phyloP scores from a whole-genome alignment of 1,284 basidiomycete genomes.

The Thecaphora thlaspeos region DNA sequence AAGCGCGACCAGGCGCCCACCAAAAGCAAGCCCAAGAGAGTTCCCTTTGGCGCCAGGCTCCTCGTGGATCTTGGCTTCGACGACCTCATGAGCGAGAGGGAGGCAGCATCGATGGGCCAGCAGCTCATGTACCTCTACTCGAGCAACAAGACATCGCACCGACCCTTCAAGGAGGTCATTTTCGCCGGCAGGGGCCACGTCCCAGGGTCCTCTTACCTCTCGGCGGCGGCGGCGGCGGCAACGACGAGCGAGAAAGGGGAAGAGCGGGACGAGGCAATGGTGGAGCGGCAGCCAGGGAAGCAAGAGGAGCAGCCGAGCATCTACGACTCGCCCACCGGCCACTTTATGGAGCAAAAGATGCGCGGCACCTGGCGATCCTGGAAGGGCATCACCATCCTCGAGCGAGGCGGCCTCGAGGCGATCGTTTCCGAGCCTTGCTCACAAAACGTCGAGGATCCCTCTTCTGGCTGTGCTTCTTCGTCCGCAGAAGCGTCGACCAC shows the following conservation, averaged over 20 bases:
- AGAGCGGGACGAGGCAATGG: too few species aligned
- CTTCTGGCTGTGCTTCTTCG: background rate
- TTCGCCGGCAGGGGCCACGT: constrained; percentile 68
- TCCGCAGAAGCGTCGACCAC: constrained; percentile 4
- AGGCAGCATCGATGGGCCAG: constrained; percentile 79
- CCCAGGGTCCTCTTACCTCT: constrained; percentile 6
- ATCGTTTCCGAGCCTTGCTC: constrained; percentile 4
- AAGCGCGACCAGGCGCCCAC: constrained; percentile 20
- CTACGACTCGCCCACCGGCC: constrained; percentile 66
- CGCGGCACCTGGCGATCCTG: constrained; percentile 75
- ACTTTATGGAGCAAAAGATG: constrained; percentile 73
- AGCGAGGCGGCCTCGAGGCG: constrained; percentile 60
- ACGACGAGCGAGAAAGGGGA: background rate
- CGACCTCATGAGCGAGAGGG: constrained; percentile 90
- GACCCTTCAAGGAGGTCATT: constrained; percentile 71
- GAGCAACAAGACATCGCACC: constrained; percentile 71
- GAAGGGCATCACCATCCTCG: constrained; percentile 78
- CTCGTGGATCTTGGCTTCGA: constrained; percentile 93
- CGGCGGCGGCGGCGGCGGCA: constrained; percentile 2
- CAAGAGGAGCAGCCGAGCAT: constrained; percentile 7
- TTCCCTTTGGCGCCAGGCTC: constrained; percentile 67
- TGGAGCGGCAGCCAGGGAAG: background rate
- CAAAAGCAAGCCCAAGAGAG: constrained; percentile 57
- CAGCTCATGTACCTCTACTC: constrained; percentile 88
- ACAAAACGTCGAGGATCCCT: background rate